Percentiles rank a stretch among this genome's conserved stretches.
Conservation (phyloP, 768 basidiomycete genomes). For the Naganishia friedmannii region DNA sequence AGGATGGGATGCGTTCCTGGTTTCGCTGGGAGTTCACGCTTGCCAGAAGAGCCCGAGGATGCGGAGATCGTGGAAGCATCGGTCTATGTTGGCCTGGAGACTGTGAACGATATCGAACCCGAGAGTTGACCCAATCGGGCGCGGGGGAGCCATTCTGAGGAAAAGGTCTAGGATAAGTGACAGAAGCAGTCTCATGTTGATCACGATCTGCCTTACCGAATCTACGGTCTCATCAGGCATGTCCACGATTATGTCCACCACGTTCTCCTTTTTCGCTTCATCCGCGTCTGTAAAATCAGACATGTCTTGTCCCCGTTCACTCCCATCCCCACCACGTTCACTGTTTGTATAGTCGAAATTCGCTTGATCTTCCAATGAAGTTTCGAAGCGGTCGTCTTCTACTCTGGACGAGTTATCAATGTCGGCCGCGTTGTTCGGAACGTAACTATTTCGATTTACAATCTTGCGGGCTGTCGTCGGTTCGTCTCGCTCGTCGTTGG, state of each 20-base stretch:
- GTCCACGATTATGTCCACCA: constrained; percentile 16
- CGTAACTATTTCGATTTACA: not conserved
- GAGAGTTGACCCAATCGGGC: constrained; percentile 11
- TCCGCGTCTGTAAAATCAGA: constrained; percentile 18
- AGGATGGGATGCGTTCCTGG: constrained; percentile 11
- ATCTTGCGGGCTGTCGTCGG: constrained; percentile 13
- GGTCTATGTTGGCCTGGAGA: constrained; percentile 8
- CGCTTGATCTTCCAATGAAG: constrained; percentile 12
- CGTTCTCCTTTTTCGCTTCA: constrained; percentile 6
- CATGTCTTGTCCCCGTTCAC: constrained; percentile 17
- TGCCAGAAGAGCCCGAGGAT: constrained; percentile 11
- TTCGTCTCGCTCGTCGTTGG: not conserved
- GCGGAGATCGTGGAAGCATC: constrained; percentile 6
- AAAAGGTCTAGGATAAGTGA: too few species aligned
- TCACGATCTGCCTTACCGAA: constrained; percentile 6
- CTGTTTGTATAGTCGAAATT: constrained; percentile 13
- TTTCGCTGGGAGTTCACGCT: not conserved
- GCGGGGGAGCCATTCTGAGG: constrained; percentile 7
- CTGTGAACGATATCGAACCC: constrained; percentile 12
- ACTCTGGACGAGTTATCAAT: not conserved
- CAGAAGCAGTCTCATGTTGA: not conserved
- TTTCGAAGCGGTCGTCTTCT: constrained; percentile 8
- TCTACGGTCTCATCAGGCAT: constrained; percentile 18
- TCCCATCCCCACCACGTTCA: constrained; percentile 7
- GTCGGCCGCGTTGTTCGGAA: not conserved